Base-by-base conservation (phyloP, 2,329 filamentous ascomycete genomes). In the Stagonosporopsis chrysanthemi region DNA sequence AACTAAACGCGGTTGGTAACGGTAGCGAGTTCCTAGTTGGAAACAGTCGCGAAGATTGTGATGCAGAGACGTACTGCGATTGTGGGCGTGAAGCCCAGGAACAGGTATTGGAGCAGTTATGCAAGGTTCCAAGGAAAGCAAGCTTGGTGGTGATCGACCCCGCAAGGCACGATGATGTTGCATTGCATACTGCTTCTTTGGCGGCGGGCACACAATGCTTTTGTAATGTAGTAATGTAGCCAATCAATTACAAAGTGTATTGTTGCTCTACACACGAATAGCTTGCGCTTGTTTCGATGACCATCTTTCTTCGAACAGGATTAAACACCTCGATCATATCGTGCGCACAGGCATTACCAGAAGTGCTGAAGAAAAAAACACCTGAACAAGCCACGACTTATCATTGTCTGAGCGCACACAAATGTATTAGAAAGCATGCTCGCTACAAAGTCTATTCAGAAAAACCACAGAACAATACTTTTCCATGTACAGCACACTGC, bases 41-140 rank as follows among this genome's bases (percentile, higher is more conserved):
- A 72, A 74, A 68, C 72, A 60, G 46, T 39, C 53, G 50, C 52
- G 60, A 52, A 23, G 40, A 42, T 15, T 58, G 58, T 46, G 58
- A 4, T 9, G 4, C 12, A 12, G 17, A 22, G 17, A 12, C 17
- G 36, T 44, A 54, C 36, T 29, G 36, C 42, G 49, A 19, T 28
- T 41, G 15, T 15, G 7, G 36, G 41, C 17, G 15, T 28, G 17
- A 29, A 22, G 2, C 5, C 45, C 7, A 6, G 28, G 31, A n/a
- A 8, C 14, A 46, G 15, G 15, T 40, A 26, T 40, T 22, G 17
- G 11, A 45, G 36, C 6, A 58, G 51, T 22, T 17, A 22, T 29
- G 6, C 29, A 2, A 36, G 9, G 17, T 29, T 35, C 5, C 23
- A 47, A 42, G 33, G 19, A n/a, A 55, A 51, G n/a, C 36, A 36